Conservation (phyloP, 768 basidiomycete genomes). For the Russula dissimulans region DNA sequence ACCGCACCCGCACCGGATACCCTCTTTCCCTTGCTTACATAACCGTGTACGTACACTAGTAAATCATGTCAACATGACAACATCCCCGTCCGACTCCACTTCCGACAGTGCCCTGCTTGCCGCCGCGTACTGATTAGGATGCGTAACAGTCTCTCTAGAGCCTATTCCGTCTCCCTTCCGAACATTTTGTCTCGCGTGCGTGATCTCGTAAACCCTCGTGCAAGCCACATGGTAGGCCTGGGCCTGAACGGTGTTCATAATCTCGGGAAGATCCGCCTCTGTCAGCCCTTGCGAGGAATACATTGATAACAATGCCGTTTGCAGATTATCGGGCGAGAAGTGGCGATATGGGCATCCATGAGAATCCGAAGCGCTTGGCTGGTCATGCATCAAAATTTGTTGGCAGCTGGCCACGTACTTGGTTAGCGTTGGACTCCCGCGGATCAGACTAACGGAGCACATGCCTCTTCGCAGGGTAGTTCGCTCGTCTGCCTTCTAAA, state of each 20-base stretch:
- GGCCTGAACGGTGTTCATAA: conserved; percentile 68
- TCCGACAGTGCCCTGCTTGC: conserved; percentile 54
- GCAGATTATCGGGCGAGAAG: conserved; percentile 75
- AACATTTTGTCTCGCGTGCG: conserved; percentile 61
- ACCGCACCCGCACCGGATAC: not conserved
- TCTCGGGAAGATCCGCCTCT: conserved; percentile 66
- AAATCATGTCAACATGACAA: conserved; percentile 23
- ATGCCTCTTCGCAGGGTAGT: conserved; percentile 89
- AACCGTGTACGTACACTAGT: not conserved
- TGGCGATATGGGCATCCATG: conserved; percentile 94
- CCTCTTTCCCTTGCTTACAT: conserved; percentile 1
- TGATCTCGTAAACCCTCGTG: conserved; percentile 93
- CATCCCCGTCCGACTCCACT: conserved; percentile 27
- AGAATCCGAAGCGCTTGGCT: conserved; percentile 56
- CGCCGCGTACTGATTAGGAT: conserved; percentile 88
- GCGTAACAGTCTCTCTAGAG: conserved; percentile 77
- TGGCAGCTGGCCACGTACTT: conserved; percentile 56
- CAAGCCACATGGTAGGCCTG: conserved; percentile 92
- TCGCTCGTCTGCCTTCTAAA: conserved; percentile 87
- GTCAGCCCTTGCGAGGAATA: conserved; percentile 59
- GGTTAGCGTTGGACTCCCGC: not conserved
- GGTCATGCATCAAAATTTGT: conserved; percentile 65
- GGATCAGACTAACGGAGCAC: conserved; percentile 9
- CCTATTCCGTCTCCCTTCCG: conserved; percentile 88
- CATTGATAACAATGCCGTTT: conserved; percentile 59